These are phyloP conservation scores for Sugiyamaella boreocaroliniensis DNA, from an alignment of 805 yeast genomes.

Conservation along the genomic window DNA sequence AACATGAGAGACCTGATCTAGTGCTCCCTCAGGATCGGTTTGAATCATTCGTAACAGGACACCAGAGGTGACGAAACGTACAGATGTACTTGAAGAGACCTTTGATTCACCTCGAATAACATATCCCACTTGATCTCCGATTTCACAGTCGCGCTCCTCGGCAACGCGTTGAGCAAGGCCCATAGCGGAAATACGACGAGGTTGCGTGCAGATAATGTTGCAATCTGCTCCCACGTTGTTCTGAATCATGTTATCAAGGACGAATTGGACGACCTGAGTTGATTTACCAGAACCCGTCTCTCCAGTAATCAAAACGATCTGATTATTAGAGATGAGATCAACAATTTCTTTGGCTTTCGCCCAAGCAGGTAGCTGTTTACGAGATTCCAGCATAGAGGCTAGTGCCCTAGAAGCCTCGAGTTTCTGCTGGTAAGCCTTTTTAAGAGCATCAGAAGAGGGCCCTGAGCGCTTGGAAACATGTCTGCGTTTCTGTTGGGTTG, in stretches of 20 bases:
- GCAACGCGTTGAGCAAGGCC: conserved; percentile 91
- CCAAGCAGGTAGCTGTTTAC: conserved; percentile 82
- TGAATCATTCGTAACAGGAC: conserved; percentile 82
- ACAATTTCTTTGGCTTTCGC: conserved; percentile 50
- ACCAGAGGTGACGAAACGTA: conserved; percentile 91
- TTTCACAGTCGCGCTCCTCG: conserved; percentile 59
- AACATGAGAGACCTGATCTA: conserved; percentile 51
- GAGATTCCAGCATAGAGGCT: conserved; percentile 35
- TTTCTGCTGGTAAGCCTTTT: conserved; percentile 33
- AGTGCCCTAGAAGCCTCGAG: conserved; percentile 26
- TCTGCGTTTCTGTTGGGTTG: conserved; percentile 7
- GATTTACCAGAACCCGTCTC: conserved; percentile 98
- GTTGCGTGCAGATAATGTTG: conserved; percentile 81
- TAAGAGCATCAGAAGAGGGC: conserved; percentile 31
- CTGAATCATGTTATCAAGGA: conserved; percentile 55
- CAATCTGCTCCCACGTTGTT: conserved; percentile 42
- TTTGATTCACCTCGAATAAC: conserved; percentile 85
- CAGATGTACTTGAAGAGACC: conserved; percentile 51
- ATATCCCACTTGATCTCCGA: conserved; percentile 81
- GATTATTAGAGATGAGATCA: conserved; percentile 47
- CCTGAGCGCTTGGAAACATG: conserved; percentile 1
- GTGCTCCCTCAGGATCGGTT: conserved; percentile 34
- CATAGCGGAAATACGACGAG: conserved; percentile 90
- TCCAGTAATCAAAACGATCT: conserved; percentile 79
- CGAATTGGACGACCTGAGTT: conserved; percentile 87